These are phyloP conservation scores for Saccharomyces hybrid DNA, from an alignment of 1,139 yeast species.

Conservation along the genomic window DNA sequence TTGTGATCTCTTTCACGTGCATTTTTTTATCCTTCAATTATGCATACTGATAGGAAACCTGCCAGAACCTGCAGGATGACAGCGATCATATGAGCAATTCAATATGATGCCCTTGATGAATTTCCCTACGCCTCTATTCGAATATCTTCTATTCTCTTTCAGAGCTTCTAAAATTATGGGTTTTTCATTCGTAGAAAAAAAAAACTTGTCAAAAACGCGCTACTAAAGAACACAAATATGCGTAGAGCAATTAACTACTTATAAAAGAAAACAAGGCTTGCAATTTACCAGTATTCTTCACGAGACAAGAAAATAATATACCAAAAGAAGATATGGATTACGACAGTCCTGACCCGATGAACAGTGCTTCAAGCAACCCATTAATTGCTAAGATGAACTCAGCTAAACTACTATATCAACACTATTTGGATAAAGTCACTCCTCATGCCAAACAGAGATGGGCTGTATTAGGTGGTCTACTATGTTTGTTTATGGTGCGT, in stretches of 20 bases:
- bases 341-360: constrained; percentile 2
- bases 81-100: not conserved
- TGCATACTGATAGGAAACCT: constrained; percentile 1
- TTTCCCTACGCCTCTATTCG: not conserved
- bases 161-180: not conserved
- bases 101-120: not conserved
- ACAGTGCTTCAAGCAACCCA: constrained; percentile 8
- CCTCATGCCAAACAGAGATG: constrained; percentile 77
- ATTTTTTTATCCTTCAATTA: not conserved
- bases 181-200: not conserved
- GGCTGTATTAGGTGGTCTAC: constrained; percentile 55
- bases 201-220: not conserved
- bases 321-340: not conserved
- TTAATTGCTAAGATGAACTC: constrained; percentile 8
- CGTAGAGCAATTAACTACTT: not conserved
- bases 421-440: constrained; percentile 68
- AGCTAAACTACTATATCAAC: constrained; percentile 42
- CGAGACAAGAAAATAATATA: not conserved
- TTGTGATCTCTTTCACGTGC: too few relatives aligned
- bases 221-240: not conserved
- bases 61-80: constrained; percentile 1
- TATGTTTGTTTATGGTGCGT: constrained; percentile 60
- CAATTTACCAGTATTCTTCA: too few relatives aligned
- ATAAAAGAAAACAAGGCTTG: not conserved
- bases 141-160: not conserved